Percentiles rank a stretch among this genome's conserved stretches.
Evolutionary conservation across 352 stramenopile genomes (phyloP).

Genomic region (Phytophthora niederhauseri): DNA sequence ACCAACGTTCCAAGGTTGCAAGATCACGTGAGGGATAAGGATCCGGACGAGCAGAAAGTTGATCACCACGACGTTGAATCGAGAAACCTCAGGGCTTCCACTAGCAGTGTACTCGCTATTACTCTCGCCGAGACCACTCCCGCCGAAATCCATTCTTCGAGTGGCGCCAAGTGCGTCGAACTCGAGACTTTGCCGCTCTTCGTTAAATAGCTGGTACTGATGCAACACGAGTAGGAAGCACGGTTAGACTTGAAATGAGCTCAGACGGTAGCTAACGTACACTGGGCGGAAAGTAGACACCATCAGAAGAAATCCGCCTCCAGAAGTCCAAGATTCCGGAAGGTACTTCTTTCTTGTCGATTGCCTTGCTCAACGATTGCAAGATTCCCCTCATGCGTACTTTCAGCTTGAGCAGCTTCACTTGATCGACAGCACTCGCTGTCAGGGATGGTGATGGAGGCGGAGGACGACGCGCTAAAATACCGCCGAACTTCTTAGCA

Average conservation of each 20-base stretch:
- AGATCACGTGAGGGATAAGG: slow-evolving; percentile 61
- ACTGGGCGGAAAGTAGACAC: slow-evolving; percentile 65
- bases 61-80: slow-evolving; percentile 61
- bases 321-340: slow-evolving; percentile 65
- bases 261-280: slow-evolving; percentile 32
- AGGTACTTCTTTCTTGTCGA: slow-evolving; percentile 59
- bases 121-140: background rate
- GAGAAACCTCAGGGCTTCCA: slow-evolving; percentile 17
- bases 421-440: slow-evolving; percentile 17
- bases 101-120: background rate
- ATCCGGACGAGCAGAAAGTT: slow-evolving; percentile 72
- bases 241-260: background rate
- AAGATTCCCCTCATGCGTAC: slow-evolving; percentile 66
- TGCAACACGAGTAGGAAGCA: background rate
- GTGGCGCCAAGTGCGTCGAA: slow-evolving; percentile 67
- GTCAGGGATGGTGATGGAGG: background rate
- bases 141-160: slow-evolving; percentile 40
- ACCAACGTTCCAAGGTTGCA: slow-evolving; percentile 54
- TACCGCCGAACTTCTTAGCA: slow-evolving; percentile 50
- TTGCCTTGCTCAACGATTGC: slow-evolving; percentile 49
- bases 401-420: slow-evolving; percentile 57
- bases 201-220: slow-evolving; percentile 61
- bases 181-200: slow-evolving; percentile 50
- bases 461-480: slow-evolving; percentile 38
- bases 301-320: slow-evolving; percentile 55